Percentiles rank a stretch among this genome's conserved stretches.
Conservation (phyloP, 2,329 filamentous ascomycete species). For the Colletotrichum sp. region DNA sequence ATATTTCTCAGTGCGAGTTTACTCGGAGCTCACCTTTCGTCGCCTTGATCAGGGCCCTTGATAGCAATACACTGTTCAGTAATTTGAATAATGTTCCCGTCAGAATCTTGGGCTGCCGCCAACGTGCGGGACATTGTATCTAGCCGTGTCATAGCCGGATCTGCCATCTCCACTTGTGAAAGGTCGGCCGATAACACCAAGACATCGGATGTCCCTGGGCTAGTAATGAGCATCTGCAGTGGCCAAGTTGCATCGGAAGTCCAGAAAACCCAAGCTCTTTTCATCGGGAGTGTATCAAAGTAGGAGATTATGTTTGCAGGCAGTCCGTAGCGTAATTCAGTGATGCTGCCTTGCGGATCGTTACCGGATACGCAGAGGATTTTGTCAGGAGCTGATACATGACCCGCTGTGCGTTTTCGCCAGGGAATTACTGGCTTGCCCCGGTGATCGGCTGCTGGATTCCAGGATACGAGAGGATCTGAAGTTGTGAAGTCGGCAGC, state of each 20-base stretch:
- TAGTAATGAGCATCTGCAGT: constrained; percentile 50
- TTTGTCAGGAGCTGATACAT: constrained; percentile 43
- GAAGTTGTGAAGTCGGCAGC: constrained; percentile 61
- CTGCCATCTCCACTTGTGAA: constrained; percentile 46
- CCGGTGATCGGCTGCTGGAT: constrained; percentile 33
- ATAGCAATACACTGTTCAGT: constrained; percentile 54
- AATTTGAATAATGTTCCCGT: constrained; percentile 54
- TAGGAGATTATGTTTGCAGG: constrained; percentile 70
- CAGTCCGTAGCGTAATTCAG: constrained; percentile 73
- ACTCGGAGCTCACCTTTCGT: constrained; percentile 36
- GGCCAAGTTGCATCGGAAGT: constrained; percentile 29
- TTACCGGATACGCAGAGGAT: constrained; percentile 73
- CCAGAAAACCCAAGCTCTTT: constrained; percentile 58
- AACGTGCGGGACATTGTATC: constrained; percentile 61
- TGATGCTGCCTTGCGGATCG: constrained; percentile 65
- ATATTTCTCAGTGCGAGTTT: background rate
- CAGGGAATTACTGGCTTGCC: constrained; percentile 4
- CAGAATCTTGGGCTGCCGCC: constrained; percentile 40
- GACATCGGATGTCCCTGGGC: constrained; percentile 53
- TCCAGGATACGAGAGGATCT: constrained; percentile 36
- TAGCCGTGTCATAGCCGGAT: constrained; percentile 47
- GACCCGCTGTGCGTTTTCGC: constrained; percentile 3
- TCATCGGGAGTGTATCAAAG: constrained; percentile 55
- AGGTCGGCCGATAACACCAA: constrained; percentile 56
- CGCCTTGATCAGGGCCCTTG: constrained; percentile 30